Percentiles rank a stretch among this genome's conserved stretches.
phyloP scores from a whole-genome alignment of 768 basidiomycete species.

The Tulasnella sp. region DNA sequence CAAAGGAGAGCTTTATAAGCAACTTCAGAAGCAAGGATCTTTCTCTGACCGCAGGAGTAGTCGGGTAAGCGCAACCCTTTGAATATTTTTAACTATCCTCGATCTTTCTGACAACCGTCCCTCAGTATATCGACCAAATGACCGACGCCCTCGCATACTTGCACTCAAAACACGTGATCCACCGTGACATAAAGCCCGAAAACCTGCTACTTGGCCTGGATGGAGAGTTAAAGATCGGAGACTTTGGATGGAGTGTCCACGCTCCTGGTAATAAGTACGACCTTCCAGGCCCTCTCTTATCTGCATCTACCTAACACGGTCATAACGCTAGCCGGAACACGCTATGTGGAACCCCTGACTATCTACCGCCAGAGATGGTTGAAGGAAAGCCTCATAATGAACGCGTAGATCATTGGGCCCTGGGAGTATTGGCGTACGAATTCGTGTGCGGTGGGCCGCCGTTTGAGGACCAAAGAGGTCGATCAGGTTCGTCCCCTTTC shows the following conservation, averaged over 20 bases:
- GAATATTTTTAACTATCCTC: neutral
- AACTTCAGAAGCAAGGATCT: constrained; percentile 37
- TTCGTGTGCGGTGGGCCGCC: constrained; percentile 80
- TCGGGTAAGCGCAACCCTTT: constrained; percentile 33
- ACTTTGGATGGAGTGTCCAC: constrained; percentile 97
- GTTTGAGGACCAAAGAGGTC: constrained; percentile 80
- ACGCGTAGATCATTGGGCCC: constrained; percentile 92
- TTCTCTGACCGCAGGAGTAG: constrained; percentile 40
- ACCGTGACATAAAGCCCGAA: constrained; percentile 52
- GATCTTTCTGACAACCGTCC: neutral
- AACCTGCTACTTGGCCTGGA: constrained; percentile 45
- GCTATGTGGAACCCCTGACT: constrained; percentile 47
- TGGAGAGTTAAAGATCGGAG: constrained; percentile 47
- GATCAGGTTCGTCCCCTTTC: constrained; percentile 51
- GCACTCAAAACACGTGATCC: constrained; percentile 48
- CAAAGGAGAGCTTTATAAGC: constrained; percentile 43
- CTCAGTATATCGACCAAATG: constrained; percentile 47
- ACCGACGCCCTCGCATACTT: constrained; percentile 46
- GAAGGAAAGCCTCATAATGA: constrained; percentile 85
- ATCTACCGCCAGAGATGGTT: constrained; percentile 86
- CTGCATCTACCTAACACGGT: neutral
- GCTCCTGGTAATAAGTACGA: constrained; percentile 37
- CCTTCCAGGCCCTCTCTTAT: neutral
- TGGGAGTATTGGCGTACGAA: constrained; percentile 95
- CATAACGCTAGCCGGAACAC: constrained; percentile 38